Evolutionary conservation across 352 stramenopile species (phyloP), one percentile per base, ranked within the genome.

Genomic region (Pythium pyrilobum): DNA sequence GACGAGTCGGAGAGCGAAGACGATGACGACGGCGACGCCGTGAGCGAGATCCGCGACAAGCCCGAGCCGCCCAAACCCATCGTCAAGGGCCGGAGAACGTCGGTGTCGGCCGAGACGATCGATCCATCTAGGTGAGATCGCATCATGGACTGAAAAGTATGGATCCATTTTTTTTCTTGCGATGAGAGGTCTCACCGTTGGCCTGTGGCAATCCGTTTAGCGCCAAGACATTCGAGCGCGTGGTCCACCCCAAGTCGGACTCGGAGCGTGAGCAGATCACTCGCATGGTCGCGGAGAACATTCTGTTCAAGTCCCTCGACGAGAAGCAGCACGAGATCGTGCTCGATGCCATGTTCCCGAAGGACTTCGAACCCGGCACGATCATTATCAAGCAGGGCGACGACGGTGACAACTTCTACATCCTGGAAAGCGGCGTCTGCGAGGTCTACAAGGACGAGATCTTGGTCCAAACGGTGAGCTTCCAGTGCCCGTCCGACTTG

Each of bases 321-420:
- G 79, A 92, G 45, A 93, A 92, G 63, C 84, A 96, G 66, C 71
- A 84, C 45, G 67, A 85, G n/a, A 92, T 93, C 46, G 69, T 94
- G 21, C 68, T 94, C 1, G 85, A 95, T 37, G 85, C 80, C 51
- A 92, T 95, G 74, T 92, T 94, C 60, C 79, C 81, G 7, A 88
- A 88, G 54, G 75, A 91, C 42, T 92, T 92, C 38, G 77, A 85
- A 48, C 69, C 81, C 15, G 72, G 71, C 23, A 72, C 87, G 47
- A 87, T 70, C 21, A 93, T 96, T 41, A 96, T 95, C 69, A 87
- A 85, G 58, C 85, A 96, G 59, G 95, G 93, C 44, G 87, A 96
- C 45, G 71, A 93, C 27, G 92, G 89, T 36, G 88, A 97, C 67
- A 95, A 92, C 54, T 98, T 98, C 61, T 98, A 97, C 65, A 96